Percentiles rank a stretch among this genome's conserved stretches.
phyloP scores from a whole-genome alignment of 208 protist genomes.

The Naegleria lovaniensis region DNA sequence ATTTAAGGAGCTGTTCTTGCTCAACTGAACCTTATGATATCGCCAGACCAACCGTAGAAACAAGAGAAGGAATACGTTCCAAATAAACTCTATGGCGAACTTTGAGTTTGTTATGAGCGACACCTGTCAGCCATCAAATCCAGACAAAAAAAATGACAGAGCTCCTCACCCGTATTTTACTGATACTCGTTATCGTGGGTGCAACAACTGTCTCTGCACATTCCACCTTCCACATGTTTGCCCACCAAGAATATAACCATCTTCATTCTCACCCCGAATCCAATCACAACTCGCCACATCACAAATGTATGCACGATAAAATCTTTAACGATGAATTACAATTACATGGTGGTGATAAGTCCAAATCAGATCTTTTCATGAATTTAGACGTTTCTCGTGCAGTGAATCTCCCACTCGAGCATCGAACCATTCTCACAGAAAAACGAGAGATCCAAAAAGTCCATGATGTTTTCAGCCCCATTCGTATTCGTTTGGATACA shows the following conservation, averaged over 20 bases:
- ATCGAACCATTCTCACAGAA: not conserved
- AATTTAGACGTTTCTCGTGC: too few species aligned
- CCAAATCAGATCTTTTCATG: not conserved
- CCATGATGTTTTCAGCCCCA: not conserved
- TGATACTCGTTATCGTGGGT: too few species aligned
- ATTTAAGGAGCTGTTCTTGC: constrained; percentile 1
- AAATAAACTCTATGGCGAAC: not conserved
- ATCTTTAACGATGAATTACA: not conserved
- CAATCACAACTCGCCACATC: not conserved
- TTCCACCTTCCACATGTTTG: not conserved
- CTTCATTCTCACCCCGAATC: not conserved
- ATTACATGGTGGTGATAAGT: not conserved
- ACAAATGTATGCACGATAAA: not conserved
- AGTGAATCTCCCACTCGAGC: not conserved
- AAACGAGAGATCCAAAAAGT: not conserved
- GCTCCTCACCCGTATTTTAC: not conserved
- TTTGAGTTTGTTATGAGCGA: too few species aligned
- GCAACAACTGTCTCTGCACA: not conserved
- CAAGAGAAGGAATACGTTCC: not conserved
- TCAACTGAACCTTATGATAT: not conserved
- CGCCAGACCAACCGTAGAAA: not conserved
- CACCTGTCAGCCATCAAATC: not conserved
- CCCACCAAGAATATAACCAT: not conserved
- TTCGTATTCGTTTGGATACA: not conserved
- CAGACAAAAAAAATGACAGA: not conserved